Base-by-base conservation (phyloP, 148 eudicot genomes). In the Persicaria tinctoria region DNA sequence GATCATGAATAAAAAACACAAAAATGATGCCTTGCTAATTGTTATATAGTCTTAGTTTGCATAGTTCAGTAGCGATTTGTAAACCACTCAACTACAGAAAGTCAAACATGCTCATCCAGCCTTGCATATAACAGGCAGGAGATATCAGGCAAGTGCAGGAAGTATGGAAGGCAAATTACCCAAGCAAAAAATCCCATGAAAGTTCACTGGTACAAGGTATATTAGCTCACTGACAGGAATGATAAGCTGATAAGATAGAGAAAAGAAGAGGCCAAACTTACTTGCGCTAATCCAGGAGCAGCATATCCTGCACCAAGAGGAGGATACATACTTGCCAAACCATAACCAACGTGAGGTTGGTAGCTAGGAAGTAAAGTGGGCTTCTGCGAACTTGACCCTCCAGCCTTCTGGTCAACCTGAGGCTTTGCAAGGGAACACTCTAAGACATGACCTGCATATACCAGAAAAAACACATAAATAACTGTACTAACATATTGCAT, bases 341-440 rank as follows among this genome's bases (percentile, higher is more conserved):
- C 93, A 84, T 88, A 89, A 78, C 91, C 95, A 81, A 85, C 85
- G 73, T 76, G 88, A 73, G 95, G 91, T n/a, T 83, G 91, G 70
- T 89, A 88, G 73, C 82, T 79, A 70, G 98, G 90, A 76, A 91
- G 84, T 68, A 85, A 60, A 76, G 91, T 86, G 3, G 89, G 63
- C 80, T 84, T 88, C 41, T 89, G 91, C 53, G 88, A 72, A 55
- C 59, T n/a, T 76, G 72, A 85, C 74, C 83, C 89, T 73, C 90
- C 91, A 74, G 84, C 70, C 80, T 86, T 93, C 81, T 89, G 98
- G 60, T 93, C 98, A 68, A 87, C 87, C 77, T 87, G 98, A 74
- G 97, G 98, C 83, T 93, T 93, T 72, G 98, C 98, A 81, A 93
- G 90, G 51, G 95, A 93, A 82, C 97, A 93, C 78, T 93, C 95